phyloP scores from a whole-genome alignment of 495 filamentous ascomycete species.

The Niebla homalea region DNA sequence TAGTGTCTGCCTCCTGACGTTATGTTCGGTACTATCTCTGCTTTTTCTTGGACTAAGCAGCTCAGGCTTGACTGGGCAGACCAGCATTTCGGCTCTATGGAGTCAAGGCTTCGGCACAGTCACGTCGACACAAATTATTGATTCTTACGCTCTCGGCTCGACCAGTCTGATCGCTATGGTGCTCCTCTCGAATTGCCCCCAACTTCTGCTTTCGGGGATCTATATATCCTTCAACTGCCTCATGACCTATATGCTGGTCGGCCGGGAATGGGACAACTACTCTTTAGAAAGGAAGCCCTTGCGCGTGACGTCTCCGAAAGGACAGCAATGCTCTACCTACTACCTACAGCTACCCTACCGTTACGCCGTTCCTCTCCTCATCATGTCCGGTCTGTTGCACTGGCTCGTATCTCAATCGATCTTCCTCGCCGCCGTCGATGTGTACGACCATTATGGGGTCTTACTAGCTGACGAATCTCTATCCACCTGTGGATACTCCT shows the following conservation, averaged over 20 bases:
- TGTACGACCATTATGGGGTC: not conserved
- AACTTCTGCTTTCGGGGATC: conserved; percentile 29
- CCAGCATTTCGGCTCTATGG: too few relatives aligned
- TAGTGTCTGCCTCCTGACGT: too few relatives aligned
- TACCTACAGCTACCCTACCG: conserved; percentile 34
- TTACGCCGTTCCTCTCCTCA: conserved; percentile 27
- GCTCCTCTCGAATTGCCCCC: conserved; percentile 30
- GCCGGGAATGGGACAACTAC: conserved; percentile 24
- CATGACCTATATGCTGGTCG: conserved; percentile 29
- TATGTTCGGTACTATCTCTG: too few relatives aligned
- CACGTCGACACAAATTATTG: too few relatives aligned
- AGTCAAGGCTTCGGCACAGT: too few relatives aligned
- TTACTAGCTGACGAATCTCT: conserved; percentile 6
- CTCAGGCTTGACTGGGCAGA: too few relatives aligned
- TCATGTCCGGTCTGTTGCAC: conserved; percentile 24
- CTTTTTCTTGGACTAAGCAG: too few relatives aligned
- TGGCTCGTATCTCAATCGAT: conserved; percentile 30
- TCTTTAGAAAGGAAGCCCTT: conserved; percentile 22
- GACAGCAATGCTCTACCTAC: conserved; percentile 29
- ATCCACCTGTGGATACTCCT: conserved; percentile 21
- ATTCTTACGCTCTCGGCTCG: not conserved
- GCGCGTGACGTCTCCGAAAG: conserved; percentile 32
- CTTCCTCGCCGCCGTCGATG: conserved; percentile 23
- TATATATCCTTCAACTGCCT: conserved; percentile 30
- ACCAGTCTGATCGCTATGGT: conserved; percentile 16